Evolutionary conservation across 2,329 filamentous ascomycete species (phyloP), one percentile per base, ranked within the genome.

Genomic region (Talaromyces sp.): DNA sequence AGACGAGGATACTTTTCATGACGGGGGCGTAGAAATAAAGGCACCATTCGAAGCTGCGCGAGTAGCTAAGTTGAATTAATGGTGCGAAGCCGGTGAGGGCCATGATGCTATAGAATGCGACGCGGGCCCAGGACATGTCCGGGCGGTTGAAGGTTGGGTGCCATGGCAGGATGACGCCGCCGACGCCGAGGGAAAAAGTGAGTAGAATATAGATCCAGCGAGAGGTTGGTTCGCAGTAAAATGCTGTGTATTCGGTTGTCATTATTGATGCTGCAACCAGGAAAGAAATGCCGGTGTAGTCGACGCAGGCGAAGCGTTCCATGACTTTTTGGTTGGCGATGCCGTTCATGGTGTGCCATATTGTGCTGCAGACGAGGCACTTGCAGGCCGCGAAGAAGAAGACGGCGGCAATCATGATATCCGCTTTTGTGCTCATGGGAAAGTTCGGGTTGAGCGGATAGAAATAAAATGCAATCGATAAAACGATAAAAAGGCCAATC

Each of bases 311-410:
- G 73, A 99, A 98, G 67, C 93, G 90, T 75, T 96, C 95, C 80
- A 99, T 90, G 49, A 96, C 86, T 22, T 88, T 87, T 73, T 96
- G 89, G 70, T 96, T 91, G 19, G 94, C 93, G 63, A 98, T 96
- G 72, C 92, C 92, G 81, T 94, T 97, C 93, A 99, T 98, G 31
- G 95, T 97, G 81, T 99, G 95, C 95, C 95, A 99, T 74, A 98
- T 88, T 68, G 90, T 94, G 68, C 91, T 96, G 87, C 95, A 99
- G 74, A 94, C 88, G 63, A 99, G 86, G 73, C 94, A 98, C 78
- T 98, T 93, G 83, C 89, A 93, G 54, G 95, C 95, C 57, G 94
- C 95, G 74, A 96, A 91, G 82, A 99, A 97, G 84, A 99, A 99
- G 69, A 96, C 86, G 25, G 91, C 93, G 0, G 94, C 93, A 68